Evolutionary conservation across 345 rosid genomes (phyloP).

Genomic region (Pistacia integerrima): DNA sequence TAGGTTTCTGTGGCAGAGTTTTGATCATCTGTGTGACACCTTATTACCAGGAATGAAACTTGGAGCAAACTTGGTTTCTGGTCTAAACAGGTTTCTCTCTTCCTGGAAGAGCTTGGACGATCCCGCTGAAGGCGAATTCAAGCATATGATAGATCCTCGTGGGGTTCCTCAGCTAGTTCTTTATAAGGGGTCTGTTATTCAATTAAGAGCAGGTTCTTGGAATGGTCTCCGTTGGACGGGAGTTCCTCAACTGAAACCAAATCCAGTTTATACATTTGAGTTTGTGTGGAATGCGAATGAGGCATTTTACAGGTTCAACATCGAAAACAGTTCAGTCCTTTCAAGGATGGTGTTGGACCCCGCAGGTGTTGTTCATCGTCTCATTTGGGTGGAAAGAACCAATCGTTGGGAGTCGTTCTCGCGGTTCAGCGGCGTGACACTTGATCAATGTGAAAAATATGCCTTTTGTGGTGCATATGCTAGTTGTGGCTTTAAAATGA

Average conservation of each 20-base stretch:
- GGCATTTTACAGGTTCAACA: not conserved
- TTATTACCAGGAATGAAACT: conserved; percentile 47
- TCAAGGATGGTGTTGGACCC: conserved; percentile 12
- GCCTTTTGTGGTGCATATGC: conserved; percentile 23
- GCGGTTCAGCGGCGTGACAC: not conserved
- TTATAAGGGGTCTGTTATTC: not conserved
- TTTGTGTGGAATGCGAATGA: conserved; percentile 8
- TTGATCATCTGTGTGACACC: conserved; percentile 47
- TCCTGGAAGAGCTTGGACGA: conserved; percentile 38
- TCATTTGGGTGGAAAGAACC: conserved; percentile 17
- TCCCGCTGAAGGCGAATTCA: conserved; percentile 35
- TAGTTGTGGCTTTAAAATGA: not conserved
- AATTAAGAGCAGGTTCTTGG: conserved; percentile 45
- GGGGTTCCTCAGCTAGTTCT: conserved; percentile 45
- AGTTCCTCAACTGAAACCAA: not conserved
- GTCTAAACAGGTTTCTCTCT: conserved; percentile 27
- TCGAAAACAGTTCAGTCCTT: not conserved
- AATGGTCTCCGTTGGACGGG: conserved; percentile 36
- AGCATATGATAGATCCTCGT: conserved; percentile 26
- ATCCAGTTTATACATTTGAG: not conserved
- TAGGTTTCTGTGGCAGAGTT: conserved; percentile 49
- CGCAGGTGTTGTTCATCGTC: conserved; percentile 6
- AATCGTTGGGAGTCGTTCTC: not conserved
- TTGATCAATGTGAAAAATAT: conserved; percentile 24
- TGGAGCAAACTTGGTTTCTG: conserved; percentile 33